Percentiles rank a stretch among this genome's conserved stretches.
These are phyloP conservation scores for Hermanozyma aechmeae DNA, from an alignment of 805 yeast species.

Conservation along the genomic window DNA sequence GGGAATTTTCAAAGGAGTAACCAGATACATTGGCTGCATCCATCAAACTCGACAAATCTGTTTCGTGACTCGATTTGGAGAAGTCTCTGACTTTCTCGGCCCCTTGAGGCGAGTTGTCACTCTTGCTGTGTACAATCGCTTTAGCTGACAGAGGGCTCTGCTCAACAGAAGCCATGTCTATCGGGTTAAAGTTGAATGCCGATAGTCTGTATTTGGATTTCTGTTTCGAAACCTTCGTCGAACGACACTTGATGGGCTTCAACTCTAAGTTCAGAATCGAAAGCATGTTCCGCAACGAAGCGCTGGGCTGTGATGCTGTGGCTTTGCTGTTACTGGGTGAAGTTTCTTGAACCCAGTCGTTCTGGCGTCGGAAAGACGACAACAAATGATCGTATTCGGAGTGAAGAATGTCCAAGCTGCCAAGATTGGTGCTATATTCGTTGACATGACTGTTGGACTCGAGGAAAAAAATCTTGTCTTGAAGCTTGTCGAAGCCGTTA, in stretches of 20 bases:
- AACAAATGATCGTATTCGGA: conserved; percentile 20
- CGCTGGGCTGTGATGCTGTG: neutral
- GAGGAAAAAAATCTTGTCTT: conserved; percentile 22
- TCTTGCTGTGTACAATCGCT: neutral
- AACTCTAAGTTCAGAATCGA: conserved; percentile 29
- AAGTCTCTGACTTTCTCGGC: too few species aligned
- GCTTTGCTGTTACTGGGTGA: neutral
- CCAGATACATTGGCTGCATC: too few species aligned
- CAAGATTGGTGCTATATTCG: conserved; percentile 23
- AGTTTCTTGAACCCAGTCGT: too few species aligned
- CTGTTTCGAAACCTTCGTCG: conserved; percentile 25
- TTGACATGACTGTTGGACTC: conserved; percentile 23
- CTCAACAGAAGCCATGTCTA: conserved; percentile 3
- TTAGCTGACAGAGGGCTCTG: neutral
- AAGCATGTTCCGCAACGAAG: conserved; percentile 5
- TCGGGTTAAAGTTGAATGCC: conserved; percentile 28
- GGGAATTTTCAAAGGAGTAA: too few species aligned
- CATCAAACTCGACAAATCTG: too few species aligned
- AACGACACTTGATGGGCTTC: conserved; percentile 30
- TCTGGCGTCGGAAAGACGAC: too few species aligned
- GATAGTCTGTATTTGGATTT: conserved; percentile 33
- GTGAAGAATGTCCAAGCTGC: conserved; percentile 18
- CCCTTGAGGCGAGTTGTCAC: too few species aligned
- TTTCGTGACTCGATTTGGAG: too few species aligned
- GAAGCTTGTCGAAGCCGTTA: conserved; percentile 19